A percentile compares a stretch with the other conserved stretches of the same genome.
Evolutionary conservation across 257 asterid species (phyloP).

Genomic region (Fraxinus anomala): DNA sequence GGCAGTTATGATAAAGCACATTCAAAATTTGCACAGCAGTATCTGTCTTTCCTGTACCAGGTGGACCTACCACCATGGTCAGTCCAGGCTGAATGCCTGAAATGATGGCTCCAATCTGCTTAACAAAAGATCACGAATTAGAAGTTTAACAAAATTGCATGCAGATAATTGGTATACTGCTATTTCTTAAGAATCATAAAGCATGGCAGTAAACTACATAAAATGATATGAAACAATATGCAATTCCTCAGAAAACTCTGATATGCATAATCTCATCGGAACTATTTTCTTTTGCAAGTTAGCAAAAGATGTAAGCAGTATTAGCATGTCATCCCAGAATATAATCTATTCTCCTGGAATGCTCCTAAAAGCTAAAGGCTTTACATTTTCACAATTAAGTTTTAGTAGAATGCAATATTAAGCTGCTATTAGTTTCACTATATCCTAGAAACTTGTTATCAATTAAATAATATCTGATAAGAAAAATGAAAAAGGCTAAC

Average conservation of each 20-base stretch:
- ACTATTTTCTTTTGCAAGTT: neutral
- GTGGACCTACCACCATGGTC: constrained; percentile 99
- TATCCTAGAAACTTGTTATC: neutral
- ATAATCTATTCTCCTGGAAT: neutral
- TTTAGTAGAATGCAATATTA: constrained; percentile 1
- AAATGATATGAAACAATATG: constrained; percentile 17
- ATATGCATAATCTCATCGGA: neutral
- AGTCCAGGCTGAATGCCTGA: constrained; percentile 98
- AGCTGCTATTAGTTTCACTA: neutral
- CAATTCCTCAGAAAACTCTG: constrained; percentile 1
- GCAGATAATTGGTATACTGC: neutral
- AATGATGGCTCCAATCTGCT: constrained; percentile 83
- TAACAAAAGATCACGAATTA: constrained; percentile 19
- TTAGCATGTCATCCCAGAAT: neutral
- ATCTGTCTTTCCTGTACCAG: constrained; percentile 99
- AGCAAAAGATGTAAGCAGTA: neutral
- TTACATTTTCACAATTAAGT: neutral
- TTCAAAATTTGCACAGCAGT: constrained; percentile 96
- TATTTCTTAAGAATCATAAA: neutral
- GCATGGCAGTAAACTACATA: neutral
- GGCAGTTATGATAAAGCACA: constrained; percentile 97
- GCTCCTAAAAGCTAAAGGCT: neutral
- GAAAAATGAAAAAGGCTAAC: constrained; percentile 4
- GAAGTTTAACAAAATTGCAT: neutral
- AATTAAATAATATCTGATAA: too few relatives aligned